Evolutionary conservation across 2,329 filamentous ascomycete genomes (phyloP), one percentile per base, ranked within the genome.

Genomic region (Hymenoscyphus scutula): DNA sequence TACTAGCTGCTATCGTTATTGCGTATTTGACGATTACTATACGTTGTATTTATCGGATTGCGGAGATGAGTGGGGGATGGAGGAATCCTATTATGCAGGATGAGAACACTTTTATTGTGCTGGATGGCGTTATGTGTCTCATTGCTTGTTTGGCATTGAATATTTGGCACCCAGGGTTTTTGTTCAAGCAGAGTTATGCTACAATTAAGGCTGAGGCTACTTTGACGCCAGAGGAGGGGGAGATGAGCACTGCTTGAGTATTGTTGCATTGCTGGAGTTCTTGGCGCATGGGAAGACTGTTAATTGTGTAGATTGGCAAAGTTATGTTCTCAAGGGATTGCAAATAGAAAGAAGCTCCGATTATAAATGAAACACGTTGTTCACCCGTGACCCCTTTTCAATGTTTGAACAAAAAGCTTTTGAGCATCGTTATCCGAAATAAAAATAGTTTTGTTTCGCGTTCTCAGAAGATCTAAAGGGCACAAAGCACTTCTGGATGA

Each of bases 41-140:
- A 19, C 62, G 65, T 25, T 62, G 65, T 37, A 59, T 67, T 37
- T 67, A 67, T 37, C 54, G 67, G 61, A 61, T 87, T 56, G 82
- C 81, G 3, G 85, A 87, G 70, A 86, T 88, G 84, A 80, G 82
- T 1, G 83, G 83, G 34, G 85, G 85, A 25, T 88, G 85, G 84
- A 82, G 82, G 17, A 87, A 85, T 74, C 70, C 77, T 15, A 82
- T 87, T 70, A 87, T 88, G 84, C 83, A 85, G 68, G 79, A 86
- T 72, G 77, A 88, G 75, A 75, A 78, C 53, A 81, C 80, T 23
- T 88, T 88, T 68, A 79, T 86, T 62, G 79, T 83, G 13, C 78
- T 88, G 2, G 67, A 67, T 59, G 63, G 67, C 15, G 77, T 77
- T 51, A 77, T 83, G 74, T 77, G 84, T 53, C 72, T 77, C 37